These are phyloP conservation scores for Phoma herbarum DNA, from an alignment of 2,329 filamentous ascomycete species.

Conservation along the genomic window DNA sequence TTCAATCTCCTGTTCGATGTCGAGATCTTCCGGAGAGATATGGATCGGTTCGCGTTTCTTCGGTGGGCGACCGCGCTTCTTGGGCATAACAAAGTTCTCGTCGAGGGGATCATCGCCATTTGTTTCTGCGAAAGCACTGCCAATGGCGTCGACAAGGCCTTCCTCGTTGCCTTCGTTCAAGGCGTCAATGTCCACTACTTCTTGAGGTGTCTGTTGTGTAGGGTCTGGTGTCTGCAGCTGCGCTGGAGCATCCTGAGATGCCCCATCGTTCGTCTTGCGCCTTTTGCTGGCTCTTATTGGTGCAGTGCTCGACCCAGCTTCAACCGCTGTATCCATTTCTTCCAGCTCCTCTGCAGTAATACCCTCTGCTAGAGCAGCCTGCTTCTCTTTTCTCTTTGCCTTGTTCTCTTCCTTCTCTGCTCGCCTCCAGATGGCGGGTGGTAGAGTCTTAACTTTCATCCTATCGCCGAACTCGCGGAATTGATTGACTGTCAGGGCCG, in stretches of 20 bases:
- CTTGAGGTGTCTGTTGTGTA: constrained; percentile 13
- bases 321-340: constrained; percentile 21
- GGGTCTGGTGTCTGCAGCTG: constrained; percentile 17
- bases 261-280: constrained; percentile 34
- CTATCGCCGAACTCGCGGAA: constrained; percentile 75
- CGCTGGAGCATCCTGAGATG: constrained; percentile 20
- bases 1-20: constrained; percentile 58
- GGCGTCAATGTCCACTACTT: constrained; percentile 27
- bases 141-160: constrained; percentile 28
- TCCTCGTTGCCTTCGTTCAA: constrained; percentile 37
- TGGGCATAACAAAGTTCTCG: constrained; percentile 38
- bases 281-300: constrained; percentile 34
- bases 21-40: constrained; percentile 57
- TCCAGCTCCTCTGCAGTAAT: constrained; percentile 17
- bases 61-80: constrained; percentile 50
- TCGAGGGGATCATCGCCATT: constrained; percentile 32
- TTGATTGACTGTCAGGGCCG: constrained; percentile 85
- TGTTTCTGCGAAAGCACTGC: constrained; percentile 32
- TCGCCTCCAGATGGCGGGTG: constrained; percentile 80
- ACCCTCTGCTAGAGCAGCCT: constrained; percentile 18
- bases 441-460: constrained; percentile 70
- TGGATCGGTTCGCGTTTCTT: constrained; percentile 46
- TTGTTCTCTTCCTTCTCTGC: constrained; percentile 57
- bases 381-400: constrained; percentile 39
- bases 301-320: constrained; percentile 22